A percentile compares a stretch with the other conserved stretches of the same genome.
Evolutionary conservation across 495 filamentous ascomycete genomes (phyloP).

Genomic region (Letharia lupina): DNA sequence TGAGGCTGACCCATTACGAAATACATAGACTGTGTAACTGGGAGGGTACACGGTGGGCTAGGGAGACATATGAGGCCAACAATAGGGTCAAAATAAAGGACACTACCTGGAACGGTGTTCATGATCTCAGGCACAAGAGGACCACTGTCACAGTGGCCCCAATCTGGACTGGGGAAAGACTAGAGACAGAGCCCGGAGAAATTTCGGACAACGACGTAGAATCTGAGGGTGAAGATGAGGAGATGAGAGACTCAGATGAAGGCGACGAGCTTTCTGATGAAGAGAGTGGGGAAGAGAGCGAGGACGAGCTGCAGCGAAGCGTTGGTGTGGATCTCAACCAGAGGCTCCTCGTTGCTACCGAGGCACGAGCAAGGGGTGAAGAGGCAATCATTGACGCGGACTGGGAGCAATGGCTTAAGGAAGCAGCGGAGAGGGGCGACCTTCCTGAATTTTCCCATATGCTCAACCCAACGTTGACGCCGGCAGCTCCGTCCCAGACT

Average conservation of each 20-base stretch:
- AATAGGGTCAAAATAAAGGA: constrained; percentile 64
- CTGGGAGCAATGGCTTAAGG: constrained; percentile 82
- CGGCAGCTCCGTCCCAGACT: constrained; percentile 2
- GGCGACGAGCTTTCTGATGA: constrained; percentile 40
- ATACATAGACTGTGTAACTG: constrained; percentile 75
- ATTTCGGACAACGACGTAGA: constrained; percentile 31
- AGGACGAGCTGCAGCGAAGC: constrained; percentile 61
- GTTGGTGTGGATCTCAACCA: constrained; percentile 65
- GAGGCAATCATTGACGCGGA: constrained; percentile 63
- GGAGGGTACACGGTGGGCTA: constrained; percentile 89
- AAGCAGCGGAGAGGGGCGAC: constrained; percentile 55
- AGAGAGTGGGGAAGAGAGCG: constrained; percentile 55
- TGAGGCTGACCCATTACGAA: constrained; percentile 67
- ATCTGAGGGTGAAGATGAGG: constrained; percentile 29
- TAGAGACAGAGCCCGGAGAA: background rate
- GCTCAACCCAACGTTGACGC: background rate
- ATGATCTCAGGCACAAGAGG: constrained; percentile 31
- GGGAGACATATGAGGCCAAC: constrained; percentile 74
- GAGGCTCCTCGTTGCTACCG: constrained; percentile 61
- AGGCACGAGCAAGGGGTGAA: constrained; percentile 53
- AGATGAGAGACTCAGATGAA: constrained; percentile 22
- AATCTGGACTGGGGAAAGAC: background rate
- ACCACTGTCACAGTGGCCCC: constrained; percentile 30
- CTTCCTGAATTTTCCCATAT: background rate
- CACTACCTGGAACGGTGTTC: constrained; percentile 66